Base-by-base conservation (phyloP, 1,139 yeast genomes). In the Arxiozyma bovina region DNA sequence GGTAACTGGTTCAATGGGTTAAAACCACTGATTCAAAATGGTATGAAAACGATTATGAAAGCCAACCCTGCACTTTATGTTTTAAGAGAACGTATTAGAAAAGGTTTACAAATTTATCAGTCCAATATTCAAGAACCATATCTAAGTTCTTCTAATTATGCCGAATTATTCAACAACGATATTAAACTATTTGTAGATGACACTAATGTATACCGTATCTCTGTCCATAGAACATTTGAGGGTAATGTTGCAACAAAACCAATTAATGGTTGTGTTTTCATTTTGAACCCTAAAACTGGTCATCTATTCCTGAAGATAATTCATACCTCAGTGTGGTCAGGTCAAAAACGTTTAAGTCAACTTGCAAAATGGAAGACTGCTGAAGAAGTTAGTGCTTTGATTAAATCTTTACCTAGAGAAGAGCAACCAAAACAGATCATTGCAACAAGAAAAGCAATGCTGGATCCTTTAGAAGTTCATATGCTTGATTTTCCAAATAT, bases 361-460 rank as follows among this genome's bases (percentile, higher is more conserved):
- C 74, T 94, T 58, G 94, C 98, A 0, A 93, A 93, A 68, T 94
- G 99, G 99, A 93, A 93, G 69, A 85, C 98, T 1, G 99, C 99
- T 0, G 99, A 94, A 71, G 99, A 93, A 72, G 96, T 90, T 27
- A 93, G 96, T 12, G 96, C 96, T 0, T 74, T 93, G 60, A 79
- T 93, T 27, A 77, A 97, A 50, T 88, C 98, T 0, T 73, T 93
- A 56, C 98, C 98, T 0, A 78, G 82, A 54, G 97, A 93, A 67
- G 97, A 93, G 69, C 97, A 91, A 65, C 99, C 99, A 1, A 86
- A 86, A 63, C 96, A 91, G 69, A 75, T 94, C 56, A 87, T 93
- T 67, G 91, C 88, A 12, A 87, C 97, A 0, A 77, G 98, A 63
- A 88, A 87, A 65, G 96, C 96, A 23, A 86, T 93, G 78, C 70